These are phyloP conservation scores for Trichophyton equinum DNA, from an alignment of 2,329 filamentous ascomycete species.

Conservation along the genomic window DNA sequence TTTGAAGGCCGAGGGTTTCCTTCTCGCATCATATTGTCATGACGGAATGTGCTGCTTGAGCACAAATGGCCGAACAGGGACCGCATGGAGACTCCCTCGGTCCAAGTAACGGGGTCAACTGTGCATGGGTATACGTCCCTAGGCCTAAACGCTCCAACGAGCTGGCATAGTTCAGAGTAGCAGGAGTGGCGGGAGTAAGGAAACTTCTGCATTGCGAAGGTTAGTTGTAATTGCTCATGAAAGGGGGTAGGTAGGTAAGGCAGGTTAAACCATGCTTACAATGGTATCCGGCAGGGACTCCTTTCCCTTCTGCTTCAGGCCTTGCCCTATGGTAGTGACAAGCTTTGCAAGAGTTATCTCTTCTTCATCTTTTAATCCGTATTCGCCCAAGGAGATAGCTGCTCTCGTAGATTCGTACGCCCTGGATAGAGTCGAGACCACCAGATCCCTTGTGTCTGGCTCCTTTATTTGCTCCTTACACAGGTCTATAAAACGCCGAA, in stretches of 20 bases:
- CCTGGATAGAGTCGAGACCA: conserved; percentile 20
- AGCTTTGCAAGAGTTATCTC: conserved; percentile 29
- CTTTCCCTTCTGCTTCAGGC: conserved; percentile 8
- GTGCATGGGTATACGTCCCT: conserved; percentile 76
- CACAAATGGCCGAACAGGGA: conserved; percentile 61
- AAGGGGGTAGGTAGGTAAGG: not conserved
- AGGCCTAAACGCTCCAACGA: conserved; percentile 57
- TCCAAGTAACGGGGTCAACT: conserved; percentile 52
- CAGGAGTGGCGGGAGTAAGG: conserved; percentile 87
- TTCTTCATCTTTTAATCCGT: conserved; percentile 26
- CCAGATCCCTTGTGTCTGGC: conserved; percentile 17
- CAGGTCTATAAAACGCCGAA: conserved; percentile 43
- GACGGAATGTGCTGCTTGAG: conserved; percentile 45
- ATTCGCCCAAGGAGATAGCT: conserved; percentile 26
- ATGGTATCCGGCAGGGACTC: conserved; percentile 22
- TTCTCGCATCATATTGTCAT: conserved; percentile 51
- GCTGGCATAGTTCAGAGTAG: conserved; percentile 60
- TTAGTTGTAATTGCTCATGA: not conserved
- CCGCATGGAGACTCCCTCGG: conserved; percentile 49
- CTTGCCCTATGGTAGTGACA: conserved; percentile 21
- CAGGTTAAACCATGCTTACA: conserved; percentile 16
- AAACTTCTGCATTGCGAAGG: conserved; percentile 40
- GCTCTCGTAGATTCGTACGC: conserved; percentile 25
- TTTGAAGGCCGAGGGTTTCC: conserved; percentile 14
- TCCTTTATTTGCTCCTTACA: conserved; percentile 32